A percentile compares a stretch with the other conserved stretches of the same genome.
Conservation (phyloP, 2,329 filamentous ascomycete species). For the Trichocomaceae sp. region DNA sequence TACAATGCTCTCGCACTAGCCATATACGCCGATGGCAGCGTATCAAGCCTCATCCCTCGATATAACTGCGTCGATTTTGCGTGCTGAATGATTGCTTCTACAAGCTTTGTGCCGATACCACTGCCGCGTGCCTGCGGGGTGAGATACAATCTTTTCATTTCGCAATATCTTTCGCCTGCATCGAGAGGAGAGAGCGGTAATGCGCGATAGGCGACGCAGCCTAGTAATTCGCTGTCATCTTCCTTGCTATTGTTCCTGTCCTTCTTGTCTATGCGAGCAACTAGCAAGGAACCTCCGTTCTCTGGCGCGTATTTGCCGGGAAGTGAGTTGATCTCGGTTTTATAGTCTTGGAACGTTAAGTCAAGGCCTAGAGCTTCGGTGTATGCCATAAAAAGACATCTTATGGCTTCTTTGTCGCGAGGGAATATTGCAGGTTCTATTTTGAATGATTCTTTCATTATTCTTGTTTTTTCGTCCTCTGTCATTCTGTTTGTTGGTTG, state of each 20-base stretch:
- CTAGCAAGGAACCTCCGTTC: slow-evolving; percentile 43
- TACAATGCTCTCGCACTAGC: slow-evolving; percentile 46
- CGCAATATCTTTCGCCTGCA: slow-evolving; percentile 29
- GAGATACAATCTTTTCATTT: slow-evolving; percentile 56
- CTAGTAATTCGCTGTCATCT: slow-evolving; percentile 26
- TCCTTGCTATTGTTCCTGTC: slow-evolving; percentile 16
- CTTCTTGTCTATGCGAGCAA: slow-evolving; percentile 31
- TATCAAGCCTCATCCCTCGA: slow-evolving; percentile 50
- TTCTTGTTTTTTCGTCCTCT: neutral
- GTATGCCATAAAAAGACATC: slow-evolving; percentile 40
- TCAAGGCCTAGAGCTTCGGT: slow-evolving; percentile 45
- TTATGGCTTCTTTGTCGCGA: slow-evolving; percentile 38
- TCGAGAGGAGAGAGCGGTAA: slow-evolving; percentile 15
- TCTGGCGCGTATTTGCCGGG: slow-evolving; percentile 49
- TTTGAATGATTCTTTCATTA: slow-evolving; percentile 9
- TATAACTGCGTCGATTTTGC: slow-evolving; percentile 45
- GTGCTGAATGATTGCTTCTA: slow-evolving; percentile 38
- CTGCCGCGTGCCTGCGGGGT: slow-evolving; percentile 42
- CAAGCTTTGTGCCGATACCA: slow-evolving; percentile 45
- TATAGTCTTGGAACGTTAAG: slow-evolving; percentile 52
- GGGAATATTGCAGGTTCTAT: slow-evolving; percentile 36
- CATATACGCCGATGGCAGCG: slow-evolving; percentile 45
- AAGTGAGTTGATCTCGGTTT: slow-evolving; percentile 45
- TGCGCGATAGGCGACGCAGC: slow-evolving; percentile 47
- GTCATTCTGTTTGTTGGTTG: neutral